Percentiles rank a stretch among this genome's conserved stretches.
Evolutionary conservation across 2,329 filamentous ascomycete species (phyloP).

Genomic region (Penicillium capsulatum): DNA sequence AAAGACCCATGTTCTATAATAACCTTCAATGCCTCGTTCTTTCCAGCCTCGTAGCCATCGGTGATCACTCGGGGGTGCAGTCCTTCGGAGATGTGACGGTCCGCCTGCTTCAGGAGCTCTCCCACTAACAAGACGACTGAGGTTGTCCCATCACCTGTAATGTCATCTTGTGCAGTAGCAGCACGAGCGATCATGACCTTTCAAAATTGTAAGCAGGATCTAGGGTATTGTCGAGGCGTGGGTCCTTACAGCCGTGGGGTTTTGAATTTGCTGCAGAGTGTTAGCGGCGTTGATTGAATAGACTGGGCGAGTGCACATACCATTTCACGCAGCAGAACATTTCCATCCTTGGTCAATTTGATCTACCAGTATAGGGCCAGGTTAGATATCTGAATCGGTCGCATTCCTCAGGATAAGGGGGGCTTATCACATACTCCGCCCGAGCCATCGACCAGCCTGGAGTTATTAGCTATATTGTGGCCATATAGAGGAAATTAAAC

Average conservation of each 20-base stretch:
- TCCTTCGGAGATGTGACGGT: slow-evolving; percentile 94
- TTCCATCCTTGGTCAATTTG: slow-evolving; percentile 98
- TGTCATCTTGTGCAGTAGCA: slow-evolving; percentile 96
- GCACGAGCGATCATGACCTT: slow-evolving; percentile 69
- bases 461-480: slow-evolving; percentile 25
- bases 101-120: slow-evolving; percentile 95
- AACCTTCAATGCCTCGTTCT: slow-evolving; percentile 84
- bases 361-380: slow-evolving; percentile 57
- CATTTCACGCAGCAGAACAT: slow-evolving; percentile 70
- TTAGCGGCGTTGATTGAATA: slow-evolving; percentile 28
- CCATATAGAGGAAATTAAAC: neutral
- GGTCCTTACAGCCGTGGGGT: slow-evolving; percentile 77
- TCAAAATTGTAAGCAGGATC: slow-evolving; percentile 20
- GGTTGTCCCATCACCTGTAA: slow-evolving; percentile 95
- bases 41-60: slow-evolving; percentile 95
- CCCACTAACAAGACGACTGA: slow-evolving; percentile 93
- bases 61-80: slow-evolving; percentile 94
- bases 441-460: slow-evolving; percentile 59
- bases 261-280: slow-evolving; percentile 74
- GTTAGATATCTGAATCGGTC: slow-evolving; percentile 15
- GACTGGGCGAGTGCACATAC: slow-evolving; percentile 31
- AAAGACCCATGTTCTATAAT: neutral
- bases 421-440: slow-evolving; percentile 48
- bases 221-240: slow-evolving; percentile 2
- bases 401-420: slow-evolving; percentile 8